These are phyloP conservation scores for Aspergillus sp. DNA, from an alignment of 2,329 filamentous ascomycete genomes.

Conservation along the genomic window DNA sequence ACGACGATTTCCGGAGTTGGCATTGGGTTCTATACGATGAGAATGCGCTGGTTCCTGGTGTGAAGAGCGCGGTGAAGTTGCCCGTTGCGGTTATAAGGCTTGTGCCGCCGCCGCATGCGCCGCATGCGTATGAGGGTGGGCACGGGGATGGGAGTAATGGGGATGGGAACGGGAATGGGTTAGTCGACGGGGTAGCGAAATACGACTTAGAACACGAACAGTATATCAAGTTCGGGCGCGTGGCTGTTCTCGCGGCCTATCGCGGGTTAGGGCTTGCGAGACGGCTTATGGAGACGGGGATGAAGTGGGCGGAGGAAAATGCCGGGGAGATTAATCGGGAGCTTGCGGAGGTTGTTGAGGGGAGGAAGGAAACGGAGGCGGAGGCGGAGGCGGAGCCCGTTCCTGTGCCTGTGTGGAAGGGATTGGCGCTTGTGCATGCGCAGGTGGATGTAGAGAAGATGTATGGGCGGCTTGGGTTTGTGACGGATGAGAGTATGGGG, in stretches of 20 bases:
- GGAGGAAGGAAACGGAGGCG: slow-evolving; percentile 44
- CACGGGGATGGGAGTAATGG: slow-evolving; percentile 12
- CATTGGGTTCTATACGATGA: slow-evolving; percentile 84
- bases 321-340: slow-evolving; percentile 51
- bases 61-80: slow-evolving; percentile 45
- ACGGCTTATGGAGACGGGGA: slow-evolving; percentile 68
- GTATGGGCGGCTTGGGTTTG: slow-evolving; percentile 76
- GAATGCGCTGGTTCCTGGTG: slow-evolving; percentile 42
- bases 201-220: slow-evolving; percentile 65
- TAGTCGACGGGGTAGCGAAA: slow-evolving; percentile 15
- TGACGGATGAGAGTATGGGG: slow-evolving; percentile 72
- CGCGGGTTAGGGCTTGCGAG: slow-evolving; percentile 68
- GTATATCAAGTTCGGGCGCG: slow-evolving; percentile 79
- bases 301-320: slow-evolving; percentile 70
- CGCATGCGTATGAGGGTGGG: slow-evolving; percentile 64
- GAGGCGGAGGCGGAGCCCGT: slow-evolving; percentile 29
- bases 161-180: slow-evolving; percentile 23
- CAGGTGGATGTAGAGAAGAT: slow-evolving; percentile 67
- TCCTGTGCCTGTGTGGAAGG: slow-evolving; percentile 60
- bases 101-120: slow-evolving; percentile 81
- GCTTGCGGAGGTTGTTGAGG: slow-evolving; percentile 32
- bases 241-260: slow-evolving; percentile 71
- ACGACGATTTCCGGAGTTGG: slow-evolving; percentile 76
- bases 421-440: slow-evolving; percentile 78
- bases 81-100: slow-evolving; percentile 79